A percentile compares a stretch with the other conserved stretches of the same genome.
phyloP scores from a whole-genome alignment of 352 stramenopile genomes.

The Phytophthora tentaculata region DNA sequence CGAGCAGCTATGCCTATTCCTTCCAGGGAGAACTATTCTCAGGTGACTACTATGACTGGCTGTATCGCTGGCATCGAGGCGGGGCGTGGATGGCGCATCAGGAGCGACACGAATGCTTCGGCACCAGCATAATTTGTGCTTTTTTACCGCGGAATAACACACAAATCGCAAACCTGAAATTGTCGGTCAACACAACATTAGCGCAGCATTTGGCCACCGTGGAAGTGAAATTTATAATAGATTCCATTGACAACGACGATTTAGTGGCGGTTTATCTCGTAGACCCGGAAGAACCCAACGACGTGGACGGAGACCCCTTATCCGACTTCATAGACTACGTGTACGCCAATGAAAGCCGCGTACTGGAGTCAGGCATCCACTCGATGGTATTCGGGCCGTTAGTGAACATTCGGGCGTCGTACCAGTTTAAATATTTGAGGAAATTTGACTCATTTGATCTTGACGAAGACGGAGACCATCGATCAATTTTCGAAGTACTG shows the following conservation, averaged over 20 bases:
- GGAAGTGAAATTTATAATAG: slow-evolving; percentile 22
- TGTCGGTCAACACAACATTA: slow-evolving; percentile 32
- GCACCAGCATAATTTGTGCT: slow-evolving; percentile 9
- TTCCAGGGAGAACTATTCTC: slow-evolving; percentile 29
- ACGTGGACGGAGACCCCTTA: slow-evolving; percentile 17
- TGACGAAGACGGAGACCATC: neutral
- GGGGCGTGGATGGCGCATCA: slow-evolving; percentile 33
- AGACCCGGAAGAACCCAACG: slow-evolving; percentile 21
- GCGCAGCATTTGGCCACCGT: slow-evolving; percentile 16
- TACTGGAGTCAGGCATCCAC: neutral
- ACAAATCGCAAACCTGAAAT: slow-evolving; percentile 17
- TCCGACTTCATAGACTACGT: slow-evolving; percentile 37
- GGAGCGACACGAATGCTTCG: slow-evolving; percentile 26
- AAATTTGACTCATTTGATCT: slow-evolving; percentile 17
- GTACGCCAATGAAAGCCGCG: slow-evolving; percentile 22
- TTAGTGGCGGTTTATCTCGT: slow-evolving; percentile 34
- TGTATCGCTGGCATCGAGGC: slow-evolving; percentile 34
- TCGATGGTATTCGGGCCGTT: slow-evolving; percentile 29
- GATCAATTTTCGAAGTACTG: slow-evolving; percentile 23
- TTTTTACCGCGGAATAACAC: slow-evolving; percentile 28
- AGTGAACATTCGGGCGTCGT: slow-evolving; percentile 35
- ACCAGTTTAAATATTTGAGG: slow-evolving; percentile 35
- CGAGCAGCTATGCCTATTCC: neutral
- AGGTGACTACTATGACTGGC: slow-evolving; percentile 27
- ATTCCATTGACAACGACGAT: slow-evolving; percentile 18